Percentiles rank a stretch among this genome's conserved stretches.
phyloP scores from a whole-genome alignment of 2,329 filamentous ascomycete species.

The Daldinia eschscholtzii region DNA sequence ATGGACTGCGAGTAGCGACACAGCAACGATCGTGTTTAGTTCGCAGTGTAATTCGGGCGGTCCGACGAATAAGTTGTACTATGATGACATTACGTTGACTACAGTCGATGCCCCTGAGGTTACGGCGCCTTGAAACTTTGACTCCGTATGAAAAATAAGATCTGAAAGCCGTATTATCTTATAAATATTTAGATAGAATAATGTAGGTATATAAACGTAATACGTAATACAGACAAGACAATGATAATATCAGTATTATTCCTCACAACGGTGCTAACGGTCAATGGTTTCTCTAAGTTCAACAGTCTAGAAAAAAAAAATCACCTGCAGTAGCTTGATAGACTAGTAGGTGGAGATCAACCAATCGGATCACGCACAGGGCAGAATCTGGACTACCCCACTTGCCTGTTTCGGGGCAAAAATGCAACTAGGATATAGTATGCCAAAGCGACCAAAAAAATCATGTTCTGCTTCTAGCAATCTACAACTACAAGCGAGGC shows the following conservation, averaged over 20 bases:
- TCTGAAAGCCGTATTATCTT: not conserved
- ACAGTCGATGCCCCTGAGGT: constrained; percentile 13
- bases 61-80: constrained; percentile 12
- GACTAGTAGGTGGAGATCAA: not conserved
- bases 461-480: not conserved
- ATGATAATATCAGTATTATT: too few relatives aligned
- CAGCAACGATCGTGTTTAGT: constrained; percentile 16
- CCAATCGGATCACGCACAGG: not conserved
- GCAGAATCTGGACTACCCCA: not conserved
- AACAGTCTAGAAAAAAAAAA: too few relatives aligned
- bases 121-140: not conserved
- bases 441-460: not conserved
- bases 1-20: constrained; percentile 17
- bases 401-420: not conserved
- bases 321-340: not conserved
- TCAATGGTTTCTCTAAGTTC: too few relatives aligned
- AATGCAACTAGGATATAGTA: not conserved
- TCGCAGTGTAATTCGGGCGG: constrained; percentile 16
- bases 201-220: not conserved
- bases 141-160: not conserved
- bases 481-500: not conserved
- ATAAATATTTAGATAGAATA: not conserved
- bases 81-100: constrained; percentile 22
- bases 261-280: too few relatives aligned
- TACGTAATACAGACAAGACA: too few relatives aligned